Evolutionary conservation across 2,329 filamentous ascomycete species (phyloP).

Genomic region (Nemania diffusa): DNA sequence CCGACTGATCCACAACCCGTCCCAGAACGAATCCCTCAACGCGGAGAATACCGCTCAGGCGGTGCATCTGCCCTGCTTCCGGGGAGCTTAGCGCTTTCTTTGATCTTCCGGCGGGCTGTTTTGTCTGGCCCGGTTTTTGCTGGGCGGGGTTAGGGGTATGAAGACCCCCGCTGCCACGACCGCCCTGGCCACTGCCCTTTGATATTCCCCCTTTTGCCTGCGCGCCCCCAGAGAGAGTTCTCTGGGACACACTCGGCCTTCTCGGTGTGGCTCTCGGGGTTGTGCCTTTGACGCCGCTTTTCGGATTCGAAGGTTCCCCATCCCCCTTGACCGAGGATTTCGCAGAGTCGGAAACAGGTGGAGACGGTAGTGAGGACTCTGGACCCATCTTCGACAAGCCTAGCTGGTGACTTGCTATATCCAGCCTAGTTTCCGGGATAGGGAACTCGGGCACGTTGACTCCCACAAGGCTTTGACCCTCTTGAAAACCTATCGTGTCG

Average conservation of each 20-base stretch:
- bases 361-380: not conserved
- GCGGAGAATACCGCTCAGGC: slow-evolving; percentile 18
- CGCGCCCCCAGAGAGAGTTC: not conserved
- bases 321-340: too few relatives aligned
- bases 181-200: not conserved
- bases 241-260: slow-evolving; percentile 6
- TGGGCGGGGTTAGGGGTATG: not conserved
- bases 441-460: slow-evolving; percentile 2
- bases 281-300: not conserved
- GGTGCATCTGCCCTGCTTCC: slow-evolving; percentile 12
- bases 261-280: not conserved
- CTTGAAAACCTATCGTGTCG: slow-evolving; percentile 9
- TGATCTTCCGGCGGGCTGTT: not conserved
- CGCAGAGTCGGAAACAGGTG: not conserved
- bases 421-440: not conserved
- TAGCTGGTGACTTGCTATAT: slow-evolving; percentile 2
- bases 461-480: not conserved
- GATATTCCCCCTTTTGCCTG: not conserved
- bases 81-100: not conserved
- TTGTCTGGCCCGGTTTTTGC: not conserved
- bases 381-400: slow-evolving; percentile 4
- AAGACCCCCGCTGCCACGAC: too few relatives aligned
- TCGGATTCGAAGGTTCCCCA: not conserved
- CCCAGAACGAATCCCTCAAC: slow-evolving; percentile 18
- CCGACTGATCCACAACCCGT: slow-evolving; percentile 14